phyloP scores from a whole-genome alignment of 148 eudicot species.

The Vaccinium corymbosum region DNA sequence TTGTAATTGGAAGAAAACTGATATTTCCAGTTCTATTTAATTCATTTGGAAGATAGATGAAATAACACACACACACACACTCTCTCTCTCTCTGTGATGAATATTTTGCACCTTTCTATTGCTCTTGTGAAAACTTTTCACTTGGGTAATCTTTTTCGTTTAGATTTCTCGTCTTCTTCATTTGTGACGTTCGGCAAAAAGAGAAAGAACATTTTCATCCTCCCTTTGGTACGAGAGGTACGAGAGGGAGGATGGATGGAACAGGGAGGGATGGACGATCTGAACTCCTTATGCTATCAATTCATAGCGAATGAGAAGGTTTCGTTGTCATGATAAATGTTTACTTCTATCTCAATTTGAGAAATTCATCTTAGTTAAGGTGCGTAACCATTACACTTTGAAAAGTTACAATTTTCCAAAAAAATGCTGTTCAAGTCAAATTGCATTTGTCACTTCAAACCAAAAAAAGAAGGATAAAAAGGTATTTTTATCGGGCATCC shows the following conservation, averaged over 20 bases:
- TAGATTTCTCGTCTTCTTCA: background rate
- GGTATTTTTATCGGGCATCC: background rate
- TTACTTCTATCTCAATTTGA: background rate
- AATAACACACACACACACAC: background rate
- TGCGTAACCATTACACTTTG: background rate
- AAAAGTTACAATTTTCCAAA: background rate
- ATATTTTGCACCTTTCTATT: background rate
- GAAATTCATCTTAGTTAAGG: background rate
- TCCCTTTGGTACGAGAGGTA: background rate
- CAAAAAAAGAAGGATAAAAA: background rate
- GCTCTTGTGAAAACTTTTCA: background rate
- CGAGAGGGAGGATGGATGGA: background rate
- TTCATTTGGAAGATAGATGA: background rate
- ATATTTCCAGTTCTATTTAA: background rate
- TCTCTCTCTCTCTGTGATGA: conserved; percentile 6
- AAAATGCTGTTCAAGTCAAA: background rate
- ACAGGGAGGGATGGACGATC: background rate
- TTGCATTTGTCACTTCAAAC: background rate
- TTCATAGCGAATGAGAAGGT: background rate
- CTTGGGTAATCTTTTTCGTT: background rate
- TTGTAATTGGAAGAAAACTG: conserved; percentile 5
- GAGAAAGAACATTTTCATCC: background rate
- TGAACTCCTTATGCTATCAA: background rate
- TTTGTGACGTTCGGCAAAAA: background rate
- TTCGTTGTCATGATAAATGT: background rate